Evolutionary conservation across 2,329 filamentous ascomycete genomes (phyloP).

Genomic region (Pestalotiopsis sp.): DNA sequence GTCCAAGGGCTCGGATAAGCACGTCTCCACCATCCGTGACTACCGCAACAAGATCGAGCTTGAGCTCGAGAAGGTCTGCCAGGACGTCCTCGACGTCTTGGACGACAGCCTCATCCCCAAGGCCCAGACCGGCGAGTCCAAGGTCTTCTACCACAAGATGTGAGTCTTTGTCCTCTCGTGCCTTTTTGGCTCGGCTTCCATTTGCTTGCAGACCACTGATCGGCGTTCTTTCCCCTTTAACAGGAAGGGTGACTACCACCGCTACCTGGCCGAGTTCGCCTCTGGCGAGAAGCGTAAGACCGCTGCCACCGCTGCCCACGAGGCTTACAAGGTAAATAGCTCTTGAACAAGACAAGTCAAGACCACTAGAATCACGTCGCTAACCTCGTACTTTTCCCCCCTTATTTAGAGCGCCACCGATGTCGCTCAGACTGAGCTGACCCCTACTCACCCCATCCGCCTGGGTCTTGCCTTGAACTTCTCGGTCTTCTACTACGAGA

Average conservation of each 20-base stretch:
- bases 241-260: constrained; percentile 98
- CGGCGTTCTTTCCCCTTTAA: constrained; percentile 18
- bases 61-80: constrained; percentile 96
- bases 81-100: constrained; percentile 94
- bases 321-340: constrained; percentile 89
- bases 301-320: constrained; percentile 82
- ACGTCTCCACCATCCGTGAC: constrained; percentile 90
- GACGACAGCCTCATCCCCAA: constrained; percentile 93
- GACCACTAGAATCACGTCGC: background rate
- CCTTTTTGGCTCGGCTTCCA: constrained; percentile 26
- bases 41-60: constrained; percentile 98
- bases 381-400: constrained; percentile 5
- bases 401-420: constrained; percentile 83
- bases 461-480: constrained; percentile 98
- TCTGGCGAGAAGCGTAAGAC: constrained; percentile 90
- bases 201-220: constrained; percentile 7
- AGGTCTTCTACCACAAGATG: constrained; percentile 99
- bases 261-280: constrained; percentile 91
- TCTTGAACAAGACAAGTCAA: background rate
- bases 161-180: constrained; percentile 47
- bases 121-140: constrained; percentile 95
- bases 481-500: constrained; percentile 99
- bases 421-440: constrained; percentile 95
- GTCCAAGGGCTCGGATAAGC: constrained; percentile 95
- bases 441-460: constrained; percentile 96